phyloP scores from a whole-genome alignment of 2,329 filamentous ascomycete genomes.

The Lasiodiplodia gonubiensis region DNA sequence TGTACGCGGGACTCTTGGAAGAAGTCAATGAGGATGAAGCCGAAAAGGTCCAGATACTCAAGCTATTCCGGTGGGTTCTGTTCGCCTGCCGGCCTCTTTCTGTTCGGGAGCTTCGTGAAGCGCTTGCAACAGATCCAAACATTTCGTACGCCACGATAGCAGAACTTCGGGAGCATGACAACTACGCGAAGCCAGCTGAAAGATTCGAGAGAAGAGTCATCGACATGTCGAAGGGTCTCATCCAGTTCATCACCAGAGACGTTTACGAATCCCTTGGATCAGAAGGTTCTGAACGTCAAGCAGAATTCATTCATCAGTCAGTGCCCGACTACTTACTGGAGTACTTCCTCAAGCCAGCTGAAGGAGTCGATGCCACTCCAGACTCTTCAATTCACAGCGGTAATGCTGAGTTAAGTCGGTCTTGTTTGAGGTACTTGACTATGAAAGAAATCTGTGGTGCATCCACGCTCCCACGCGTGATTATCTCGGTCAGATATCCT shows the following conservation, averaged over 20 bases:
- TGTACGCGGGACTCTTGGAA: background rate
- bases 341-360: background rate
- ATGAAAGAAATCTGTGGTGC: background rate
- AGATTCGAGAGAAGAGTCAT: constrained; percentile 31
- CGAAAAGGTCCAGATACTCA: background rate
- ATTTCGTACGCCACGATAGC: constrained; percentile 17
- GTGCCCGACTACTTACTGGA: constrained; percentile 31
- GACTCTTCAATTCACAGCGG: background rate
- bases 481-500: background rate
- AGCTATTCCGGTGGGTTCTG: constrained; percentile 9
- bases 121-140: constrained; percentile 30
- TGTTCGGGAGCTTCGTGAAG: constrained; percentile 32
- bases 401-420: background rate
- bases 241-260: constrained; percentile 30
- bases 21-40: background rate
- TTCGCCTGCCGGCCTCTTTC: constrained; percentile 20
- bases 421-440: background rate
- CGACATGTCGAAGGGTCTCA: constrained; percentile 30
- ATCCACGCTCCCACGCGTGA: background rate
- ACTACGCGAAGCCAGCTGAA: background rate
- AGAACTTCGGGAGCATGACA: background rate
- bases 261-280: constrained; percentile 31
- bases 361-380: background rate
- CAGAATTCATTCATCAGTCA: constrained; percentile 33
- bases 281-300: constrained; percentile 31